Percentiles rank a stretch among this genome's conserved stretches.
These are phyloP conservation scores for Penicillium sp. DNA, from an alignment of 2,329 filamentous ascomycete species.

Conservation along the genomic window DNA sequence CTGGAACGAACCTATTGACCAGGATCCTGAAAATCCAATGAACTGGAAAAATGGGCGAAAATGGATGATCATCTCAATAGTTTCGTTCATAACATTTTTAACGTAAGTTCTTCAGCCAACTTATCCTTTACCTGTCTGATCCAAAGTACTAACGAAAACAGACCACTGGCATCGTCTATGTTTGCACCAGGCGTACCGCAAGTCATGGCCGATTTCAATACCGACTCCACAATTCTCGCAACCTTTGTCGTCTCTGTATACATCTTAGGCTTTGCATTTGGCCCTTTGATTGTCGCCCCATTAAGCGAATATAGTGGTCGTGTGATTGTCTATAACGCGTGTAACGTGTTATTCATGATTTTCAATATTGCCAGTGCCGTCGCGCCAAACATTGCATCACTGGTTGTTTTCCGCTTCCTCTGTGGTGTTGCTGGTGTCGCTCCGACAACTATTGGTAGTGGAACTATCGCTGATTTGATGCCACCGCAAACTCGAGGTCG, in stretches of 20 bases:
- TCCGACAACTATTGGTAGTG: constrained; percentile 56
- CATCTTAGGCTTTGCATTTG: neutral
- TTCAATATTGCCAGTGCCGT: neutral
- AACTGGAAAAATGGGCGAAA: no score
- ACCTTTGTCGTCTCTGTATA: neutral
- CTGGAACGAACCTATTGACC: no score
- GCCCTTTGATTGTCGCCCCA: neutral
- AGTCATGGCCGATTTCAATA: neutral
- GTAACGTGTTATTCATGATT: neutral
- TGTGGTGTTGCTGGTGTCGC: neutral
- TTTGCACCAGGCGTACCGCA: no score
- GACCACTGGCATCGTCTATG: no score
- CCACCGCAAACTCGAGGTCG: constrained; percentile 47
- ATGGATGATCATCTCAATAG: no score
- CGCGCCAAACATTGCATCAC: neutral
- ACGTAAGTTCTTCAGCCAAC: no score
- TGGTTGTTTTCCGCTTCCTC: constrained; percentile 8
- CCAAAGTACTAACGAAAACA: no score
- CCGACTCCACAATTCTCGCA: neutral
- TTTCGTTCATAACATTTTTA: no score
- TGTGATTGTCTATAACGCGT: neutral
- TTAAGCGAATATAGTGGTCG: neutral
- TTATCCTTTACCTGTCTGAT: no score
- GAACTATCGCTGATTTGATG: constrained; percentile 21
- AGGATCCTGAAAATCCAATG: no score